Evolutionary conservation across 345 rosid species (phyloP).

Genomic region (Alliaria petiolata): DNA sequence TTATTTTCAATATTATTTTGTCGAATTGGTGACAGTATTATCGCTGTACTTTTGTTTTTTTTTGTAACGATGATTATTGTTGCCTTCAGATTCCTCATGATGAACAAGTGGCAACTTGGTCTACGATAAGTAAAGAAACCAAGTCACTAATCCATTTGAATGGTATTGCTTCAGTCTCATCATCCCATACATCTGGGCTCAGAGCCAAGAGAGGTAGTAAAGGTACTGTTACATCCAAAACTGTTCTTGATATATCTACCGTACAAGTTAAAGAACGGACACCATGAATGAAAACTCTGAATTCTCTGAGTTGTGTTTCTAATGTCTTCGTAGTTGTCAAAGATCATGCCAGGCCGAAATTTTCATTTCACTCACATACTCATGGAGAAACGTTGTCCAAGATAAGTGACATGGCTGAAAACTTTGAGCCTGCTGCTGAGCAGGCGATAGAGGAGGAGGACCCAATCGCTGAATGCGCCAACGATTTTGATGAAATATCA

Average conservation of each 20-base stretch:
- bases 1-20: too few relatives aligned
- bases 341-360: slow-evolving; percentile 49
- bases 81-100: slow-evolving; percentile 26
- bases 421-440: slow-evolving; percentile 27
- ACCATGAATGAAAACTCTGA: not conserved
- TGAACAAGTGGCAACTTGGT: slow-evolving; percentile 31
- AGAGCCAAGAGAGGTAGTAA: slow-evolving; percentile 37
- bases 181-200: slow-evolving; percentile 32
- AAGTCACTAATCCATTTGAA: slow-evolving; percentile 33
- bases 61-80: slow-evolving; percentile 12
- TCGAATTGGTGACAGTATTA: too few relatives aligned
- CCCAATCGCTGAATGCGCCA: slow-evolving; percentile 30
- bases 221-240: slow-evolving; percentile 34
- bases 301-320: not conserved
- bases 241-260: not conserved
- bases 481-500: slow-evolving; percentile 29
- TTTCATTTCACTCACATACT: slow-evolving; percentile 44
- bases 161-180: slow-evolving; percentile 33
- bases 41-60: too few relatives aligned
- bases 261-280: not conserved
- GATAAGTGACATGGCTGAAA: slow-evolving; percentile 34
- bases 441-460: slow-evolving; percentile 9
- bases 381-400: slow-evolving; percentile 34
- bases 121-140: slow-evolving; percentile 37
- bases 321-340: slow-evolving; percentile 25